Conservation (phyloP, 2,329 filamentous ascomycete genomes). For the Ophiocordyceps sinensis region DNA sequence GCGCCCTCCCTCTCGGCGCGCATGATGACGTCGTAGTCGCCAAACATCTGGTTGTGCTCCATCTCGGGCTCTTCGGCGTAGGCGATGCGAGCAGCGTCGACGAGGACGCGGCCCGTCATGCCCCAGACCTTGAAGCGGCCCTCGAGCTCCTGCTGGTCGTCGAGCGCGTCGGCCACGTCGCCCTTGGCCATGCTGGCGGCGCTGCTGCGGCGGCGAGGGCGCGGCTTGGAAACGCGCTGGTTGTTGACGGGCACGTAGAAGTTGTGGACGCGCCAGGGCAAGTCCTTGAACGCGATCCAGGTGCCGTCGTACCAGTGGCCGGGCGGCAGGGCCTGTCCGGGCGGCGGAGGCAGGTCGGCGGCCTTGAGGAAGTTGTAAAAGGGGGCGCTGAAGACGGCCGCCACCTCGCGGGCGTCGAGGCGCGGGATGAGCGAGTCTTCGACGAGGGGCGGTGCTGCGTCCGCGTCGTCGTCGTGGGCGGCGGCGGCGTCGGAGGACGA, state of each 20-base stretch:
- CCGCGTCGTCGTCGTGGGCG: conserved; percentile 2
- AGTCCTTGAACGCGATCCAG: conserved; percentile 69
- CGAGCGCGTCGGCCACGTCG: conserved; percentile 25
- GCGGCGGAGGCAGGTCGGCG: conserved; percentile 35
- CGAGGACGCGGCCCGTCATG: conserved; percentile 82
- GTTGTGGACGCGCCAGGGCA: conserved; percentile 76
- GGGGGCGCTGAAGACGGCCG: conserved; percentile 81
- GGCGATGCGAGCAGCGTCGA: conserved; percentile 75
- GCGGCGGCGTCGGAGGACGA: not conserved
- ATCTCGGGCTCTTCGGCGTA: conserved; percentile 76
- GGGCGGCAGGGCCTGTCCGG: conserved; percentile 23
- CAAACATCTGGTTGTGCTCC: conserved; percentile 45
- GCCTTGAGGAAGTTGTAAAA: conserved; percentile 67
- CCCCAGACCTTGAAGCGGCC: conserved; percentile 77
- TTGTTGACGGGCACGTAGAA: conserved; percentile 75
- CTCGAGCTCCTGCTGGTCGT: conserved; percentile 30
- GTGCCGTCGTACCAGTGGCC: conserved; percentile 72
- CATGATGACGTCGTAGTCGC: conserved; percentile 37
- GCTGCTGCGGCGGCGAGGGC: conserved; percentile 3
- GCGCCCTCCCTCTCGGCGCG: conserved; percentile 30
- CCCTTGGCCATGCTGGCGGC: conserved; percentile 23
- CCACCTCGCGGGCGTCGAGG: conserved; percentile 80
- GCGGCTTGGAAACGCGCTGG: conserved; percentile 51
- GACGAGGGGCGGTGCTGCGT: conserved; percentile 26
- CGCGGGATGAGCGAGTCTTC: conserved; percentile 64